Evolutionary conservation across 2,329 filamentous ascomycete species (phyloP), one percentile per base, ranked within the genome.

Genomic region (Polychaeton citri): DNA sequence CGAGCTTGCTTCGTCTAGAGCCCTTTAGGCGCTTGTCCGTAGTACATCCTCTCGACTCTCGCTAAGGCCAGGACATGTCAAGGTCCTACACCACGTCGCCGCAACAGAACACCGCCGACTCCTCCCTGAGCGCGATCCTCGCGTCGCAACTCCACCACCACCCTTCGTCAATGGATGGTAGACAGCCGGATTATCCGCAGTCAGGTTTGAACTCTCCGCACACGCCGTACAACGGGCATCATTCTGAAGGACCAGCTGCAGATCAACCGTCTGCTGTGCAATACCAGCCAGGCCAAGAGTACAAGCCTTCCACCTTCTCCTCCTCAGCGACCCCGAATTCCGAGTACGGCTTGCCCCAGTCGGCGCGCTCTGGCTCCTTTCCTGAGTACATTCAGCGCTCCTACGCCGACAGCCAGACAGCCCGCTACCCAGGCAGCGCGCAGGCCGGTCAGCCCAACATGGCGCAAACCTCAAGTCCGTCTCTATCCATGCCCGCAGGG

Each of bases 391-490:
- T 90, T 60, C 78, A 83, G 65, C 81, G 85, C 57, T 68, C 60
- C 41, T 66, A 66, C 55, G 71, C 78, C 56, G 88, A 90, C 69
- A 79, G 85, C 64, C 77, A 68, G 34, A 37, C 30, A 43, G 62
- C 59, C 52, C 72, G 79, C 57, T 90, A 90, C 69, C 80, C 78
- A 63, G 69, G 83, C 62, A 74, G 74, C 67, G 78, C 73, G 62
- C 74, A 76, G 60, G 72, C 77, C 62, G 77, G 73, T 65, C 76
- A 76, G 65, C 74, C 79, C 77, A 81, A 79, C 79, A 95, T 95
- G 87, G 85, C 87, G 76, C 86, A 94, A 84, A 76, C 85, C 80
- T 84, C 84, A 81, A 94, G 87, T 94, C 83, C 84, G 86, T 94
- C 84, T 67, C 74, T 84, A 72, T 73, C 81, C 77, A 70, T 83